Evolutionary conservation across 1,139 yeast genomes (phyloP), one percentile per base, ranked within the genome.

Genomic region (Waltiozyma sp.): DNA sequence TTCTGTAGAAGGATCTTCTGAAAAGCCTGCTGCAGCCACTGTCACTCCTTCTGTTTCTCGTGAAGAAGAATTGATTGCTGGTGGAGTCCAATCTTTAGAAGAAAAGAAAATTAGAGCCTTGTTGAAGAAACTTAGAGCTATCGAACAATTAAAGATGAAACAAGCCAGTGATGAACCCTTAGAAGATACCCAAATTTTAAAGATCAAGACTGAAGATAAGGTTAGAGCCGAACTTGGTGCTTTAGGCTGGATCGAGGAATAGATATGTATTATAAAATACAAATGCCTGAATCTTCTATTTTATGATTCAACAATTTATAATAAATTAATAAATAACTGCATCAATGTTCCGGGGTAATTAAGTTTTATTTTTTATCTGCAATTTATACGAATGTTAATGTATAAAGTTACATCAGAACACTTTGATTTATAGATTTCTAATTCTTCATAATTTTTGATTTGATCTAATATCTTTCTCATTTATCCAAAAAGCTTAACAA

Each of bases 31-130:
- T 26, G 15, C 41, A 14, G 38, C 36, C 16, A 47, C 52, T 18
- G 44, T 55, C 16, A 50, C 55, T 11, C 40, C 55, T 19, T 52
- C 53, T 4, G 51, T 54, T 2, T 15, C 15, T 41, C 44, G 47
- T 19, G 49, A 43, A n/a, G 61, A 56, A 24, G 53, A 60, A 15
- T 44, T 64, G 41, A 77, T 77, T 35, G 68, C 73, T 47, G 85
- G 84, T 36, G 84, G 85, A 43, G 77, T 75, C 38, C 69, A 72
- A 41, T 73, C 84, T 11, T 65, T 80, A 23, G 96, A 89, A 64
- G 97, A 91, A 55, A 91, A 89, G 71, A 88, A 88, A 65, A 81
- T 87, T 51, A 77, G 98, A 60, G 80, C 94, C 23, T 73, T 91
- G 59, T 72, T 89, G 62, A 91, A 91, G 69, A 93, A 93, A 65